Conservation (phyloP, 257 asterid species). For the Asclepias syriaca region DNA sequence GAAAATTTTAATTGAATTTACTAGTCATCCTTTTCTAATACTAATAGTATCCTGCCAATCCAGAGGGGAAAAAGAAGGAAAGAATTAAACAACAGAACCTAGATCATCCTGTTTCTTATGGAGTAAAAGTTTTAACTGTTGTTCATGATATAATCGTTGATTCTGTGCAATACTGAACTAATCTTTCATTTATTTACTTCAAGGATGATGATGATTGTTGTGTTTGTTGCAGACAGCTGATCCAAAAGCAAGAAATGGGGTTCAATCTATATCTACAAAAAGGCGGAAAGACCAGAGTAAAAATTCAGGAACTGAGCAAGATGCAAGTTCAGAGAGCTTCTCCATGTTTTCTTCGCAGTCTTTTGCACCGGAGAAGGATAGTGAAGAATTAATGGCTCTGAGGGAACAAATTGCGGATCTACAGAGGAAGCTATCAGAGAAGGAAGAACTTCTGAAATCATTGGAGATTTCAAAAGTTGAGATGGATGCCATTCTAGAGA, state of each 20-base stretch:
- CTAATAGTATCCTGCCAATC: not conserved
- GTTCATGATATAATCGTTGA: not conserved
- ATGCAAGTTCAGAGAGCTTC: conserved; percentile 41
- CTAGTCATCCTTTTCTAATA: conserved; percentile 1
- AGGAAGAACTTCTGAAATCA: conserved; percentile 72
- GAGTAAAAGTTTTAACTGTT: not conserved
- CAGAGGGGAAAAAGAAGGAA: not conserved
- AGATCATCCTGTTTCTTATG: not conserved
- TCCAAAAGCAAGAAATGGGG: conserved; percentile 43
- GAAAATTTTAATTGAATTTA: not conserved
- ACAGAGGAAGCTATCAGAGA: conserved; percentile 59
- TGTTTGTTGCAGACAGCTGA: conserved; percentile 49
- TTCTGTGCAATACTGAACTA: not conserved
- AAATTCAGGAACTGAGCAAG: conserved; percentile 33
- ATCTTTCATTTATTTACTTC: not conserved
- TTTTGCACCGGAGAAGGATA: conserved; percentile 58
- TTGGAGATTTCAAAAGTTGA: conserved; percentile 55
- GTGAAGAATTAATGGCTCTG: conserved; percentile 66
- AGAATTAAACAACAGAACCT: not conserved
- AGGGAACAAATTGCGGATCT: conserved; percentile 73
- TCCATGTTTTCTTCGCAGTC: conserved; percentile 51
- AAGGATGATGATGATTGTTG: conserved; percentile 22
- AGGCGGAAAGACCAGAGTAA: conserved; percentile 45
- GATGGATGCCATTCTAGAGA: conserved; percentile 41
- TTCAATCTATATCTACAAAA: conserved; percentile 41